phyloP scores from a whole-genome alignment of 2,329 filamentous ascomycete genomes.

The Penicillium griseofulvum region DNA sequence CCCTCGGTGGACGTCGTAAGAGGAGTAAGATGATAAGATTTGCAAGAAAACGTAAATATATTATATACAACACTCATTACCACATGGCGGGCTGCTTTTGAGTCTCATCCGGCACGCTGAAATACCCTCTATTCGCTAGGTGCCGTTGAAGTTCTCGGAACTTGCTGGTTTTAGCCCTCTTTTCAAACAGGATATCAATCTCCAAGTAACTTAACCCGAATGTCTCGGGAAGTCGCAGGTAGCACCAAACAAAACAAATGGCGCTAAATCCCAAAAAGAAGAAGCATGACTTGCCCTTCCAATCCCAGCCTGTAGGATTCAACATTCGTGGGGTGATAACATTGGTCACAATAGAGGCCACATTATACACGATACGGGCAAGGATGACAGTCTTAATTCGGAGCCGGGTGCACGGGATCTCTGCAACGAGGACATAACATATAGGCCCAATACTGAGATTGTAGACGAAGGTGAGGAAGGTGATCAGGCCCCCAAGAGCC shows the following conservation, averaged over 20 bases:
- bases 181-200: neutral
- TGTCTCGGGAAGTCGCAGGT: neutral
- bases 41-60: neutral
- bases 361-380: neutral
- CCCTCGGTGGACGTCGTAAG: too few relatives aligned
- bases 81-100: neutral
- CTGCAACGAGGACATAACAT: neutral
- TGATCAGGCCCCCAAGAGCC: neutral
- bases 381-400: neutral
- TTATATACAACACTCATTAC: neutral
- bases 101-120: neutral
- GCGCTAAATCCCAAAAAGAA: neutral
- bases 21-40: too few relatives aligned
- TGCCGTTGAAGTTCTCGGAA: neutral
- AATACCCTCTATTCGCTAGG: neutral
- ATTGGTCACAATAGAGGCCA: neutral
- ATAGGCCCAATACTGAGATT: neutral
- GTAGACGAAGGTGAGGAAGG: neutral
- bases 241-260: neutral
- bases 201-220: neutral
- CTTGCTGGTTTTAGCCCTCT: neutral
- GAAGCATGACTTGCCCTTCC: neutral
- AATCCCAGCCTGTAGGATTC: neutral
- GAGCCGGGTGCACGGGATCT: neutral
- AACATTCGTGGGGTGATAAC: neutral